Base-by-base conservation (phyloP, 768 basidiomycete species). In the Tricholoma matsutake region DNA sequence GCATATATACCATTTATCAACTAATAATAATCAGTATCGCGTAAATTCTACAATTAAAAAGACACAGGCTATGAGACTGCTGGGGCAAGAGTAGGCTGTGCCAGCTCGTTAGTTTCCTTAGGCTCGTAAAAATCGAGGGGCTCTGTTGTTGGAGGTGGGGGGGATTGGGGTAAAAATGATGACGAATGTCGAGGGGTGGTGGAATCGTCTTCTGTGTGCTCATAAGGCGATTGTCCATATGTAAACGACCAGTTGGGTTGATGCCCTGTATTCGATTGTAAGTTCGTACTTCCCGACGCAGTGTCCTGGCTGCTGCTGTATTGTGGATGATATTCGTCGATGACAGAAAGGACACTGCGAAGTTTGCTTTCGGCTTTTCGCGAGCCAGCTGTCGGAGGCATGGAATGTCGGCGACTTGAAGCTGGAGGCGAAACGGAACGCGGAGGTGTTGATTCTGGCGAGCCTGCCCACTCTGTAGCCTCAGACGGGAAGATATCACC, bases 311-410 rank as follows among this genome's bases (percentile, higher is more conserved):
- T 73, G 49, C 74, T 63, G 49, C 74, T 63, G 61, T 73, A 68
- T 18, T 72, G 76, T 57, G 77, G 63, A 59, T 76, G 82, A 31
- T 73, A 71, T 72, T 92, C 91, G 62, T 90, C 87, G 58, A 92
- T 86, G 20, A 85, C 81, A 31, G 88, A 72, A n/a, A 92, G 76
- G n/a, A 88, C 83, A 60, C 79, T 86, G 52, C 88, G 86, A 47
- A 92, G 80, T 70, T 89, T 91, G 34, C 87, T 85, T 61, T 84
- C 81, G 3, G 83, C 77, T 72, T 86, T 88, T 64, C 86, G 81
- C 28, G 64, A 67, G 53, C 58, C 63, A 14, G 73, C 71, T 60
- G 72, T 66, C 28, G 76, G 71, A 31, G 83, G 84, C 29, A 80
- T 77, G 3, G 86, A 84, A 69, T 85, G 81, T 66, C 82, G 79